Base-by-base conservation (phyloP, 176 grass and related monocot species). In the Tuctoria greenei region DNA sequence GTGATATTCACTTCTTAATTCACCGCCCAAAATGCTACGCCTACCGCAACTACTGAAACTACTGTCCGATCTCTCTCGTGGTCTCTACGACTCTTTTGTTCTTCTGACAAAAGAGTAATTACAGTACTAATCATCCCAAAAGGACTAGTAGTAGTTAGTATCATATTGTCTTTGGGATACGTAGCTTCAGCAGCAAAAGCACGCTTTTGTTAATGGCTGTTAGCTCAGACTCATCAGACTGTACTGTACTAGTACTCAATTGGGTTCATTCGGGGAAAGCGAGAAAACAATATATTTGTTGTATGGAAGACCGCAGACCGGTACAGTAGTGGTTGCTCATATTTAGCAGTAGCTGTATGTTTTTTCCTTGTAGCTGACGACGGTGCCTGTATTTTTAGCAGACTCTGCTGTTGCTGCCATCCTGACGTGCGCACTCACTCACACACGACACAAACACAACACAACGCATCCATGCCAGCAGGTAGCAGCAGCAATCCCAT, bases 151-250 rank as follows among this genome's bases (percentile, higher is more conserved):
- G 15, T 50, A 50, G 16, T 35, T 11, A 69, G 66, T 79, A 57
- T 42, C 10, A 21, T 28, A 45, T 45, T 69, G 47, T 76, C 73
- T 46, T 76, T n/a, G 58, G 58, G 73, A 76, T 63, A 64, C 60
- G 74, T 50, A 50, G 78, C 66, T 39, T 80, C 41, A 71, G 66
- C 41, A 71, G 66, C 26, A 71, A 71, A 71, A 80, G 41, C 55
- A 69, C 40, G 10, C 40, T 70, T 70, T 69, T 70, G 25, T 37
- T 70, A 59, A 69, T 72, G 51, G 51, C 21, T 3, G 31, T 52
- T 55, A 36, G 17, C 31, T 71, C 46, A 36, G 26, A 35, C 45
- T 51, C 20, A 51, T 35, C 45, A 34, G 28, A 35, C 27, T 71
- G 46, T 52, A 71, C 68, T 71, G 36, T 34, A 36, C 26, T 52